phyloP scores from a whole-genome alignment of 1,139 yeast genomes.

The Nakaseomyces sp. region DNA sequence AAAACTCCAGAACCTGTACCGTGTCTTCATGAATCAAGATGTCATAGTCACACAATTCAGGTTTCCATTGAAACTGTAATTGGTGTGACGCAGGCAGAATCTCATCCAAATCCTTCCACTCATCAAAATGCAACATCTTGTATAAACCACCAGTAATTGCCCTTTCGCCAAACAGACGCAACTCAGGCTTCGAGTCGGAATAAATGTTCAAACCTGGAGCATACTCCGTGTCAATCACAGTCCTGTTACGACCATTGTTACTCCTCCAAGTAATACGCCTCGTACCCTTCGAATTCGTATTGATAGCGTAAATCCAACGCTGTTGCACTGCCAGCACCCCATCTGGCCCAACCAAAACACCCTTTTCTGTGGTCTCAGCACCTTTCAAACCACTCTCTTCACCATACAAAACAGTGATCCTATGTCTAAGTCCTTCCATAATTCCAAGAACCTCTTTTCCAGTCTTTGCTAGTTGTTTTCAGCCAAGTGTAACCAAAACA shows the following conservation, averaged over 20 bases:
- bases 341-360: background rate
- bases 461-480: too few relatives aligned
- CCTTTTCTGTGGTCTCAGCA: background rate
- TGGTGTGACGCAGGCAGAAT: conserved; percentile 9
- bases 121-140: background rate
- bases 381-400: background rate
- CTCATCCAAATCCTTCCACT: conserved; percentile 6
- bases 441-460: too few relatives aligned
- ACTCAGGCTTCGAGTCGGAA: background rate
- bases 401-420: background rate
- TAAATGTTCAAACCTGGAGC: conserved; percentile 1
- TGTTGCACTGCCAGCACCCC: background rate
- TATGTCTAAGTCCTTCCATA: conserved; percentile 4
- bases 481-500: too few relatives aligned
- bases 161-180: background rate
- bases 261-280: conserved; percentile 1
- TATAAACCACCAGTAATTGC: background rate
- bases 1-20: conserved; percentile 19
- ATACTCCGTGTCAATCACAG: background rate
- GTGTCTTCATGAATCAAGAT: conserved; percentile 11
- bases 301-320: conserved; percentile 1
- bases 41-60: conserved; percentile 18
- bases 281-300: background rate
- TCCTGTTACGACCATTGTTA: background rate
- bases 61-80: conserved; percentile 10